These are phyloP conservation scores for Prunella vulgaris DNA, from an alignment of 257 asterid genomes.

Conservation along the genomic window DNA sequence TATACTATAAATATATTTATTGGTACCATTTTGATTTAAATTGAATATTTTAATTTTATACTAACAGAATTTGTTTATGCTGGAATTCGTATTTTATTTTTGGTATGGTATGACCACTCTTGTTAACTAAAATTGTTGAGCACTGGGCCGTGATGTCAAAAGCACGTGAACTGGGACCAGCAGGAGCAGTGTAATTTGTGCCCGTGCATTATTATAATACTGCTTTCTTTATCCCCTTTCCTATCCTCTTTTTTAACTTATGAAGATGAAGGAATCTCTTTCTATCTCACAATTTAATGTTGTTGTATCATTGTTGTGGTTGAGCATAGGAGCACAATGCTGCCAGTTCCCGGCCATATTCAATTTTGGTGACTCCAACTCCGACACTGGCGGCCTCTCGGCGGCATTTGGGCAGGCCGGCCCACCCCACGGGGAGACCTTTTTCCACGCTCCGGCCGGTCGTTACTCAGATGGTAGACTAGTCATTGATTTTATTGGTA, in stretches of 20 bases:
- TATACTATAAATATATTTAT: no score
- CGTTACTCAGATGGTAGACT: constrained; percentile 85
- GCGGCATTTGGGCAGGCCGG: constrained; percentile 91
- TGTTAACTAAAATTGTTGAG: background rate
- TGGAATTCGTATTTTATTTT: no score
- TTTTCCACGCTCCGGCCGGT: constrained; percentile 72
- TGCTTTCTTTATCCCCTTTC: no score
- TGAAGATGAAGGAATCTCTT: background rate
- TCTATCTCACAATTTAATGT: constrained; percentile 18
- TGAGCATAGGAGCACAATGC: background rate
- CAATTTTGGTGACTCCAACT: constrained; percentile 95
- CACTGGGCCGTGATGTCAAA: background rate
- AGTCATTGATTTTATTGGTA: constrained; percentile 64
- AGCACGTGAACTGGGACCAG: constrained; percentile 25
- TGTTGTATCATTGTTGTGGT: background rate
- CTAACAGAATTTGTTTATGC: no score
- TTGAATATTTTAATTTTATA: no score
- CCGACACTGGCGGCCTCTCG: constrained; percentile 96
- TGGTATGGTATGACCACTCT: no score
- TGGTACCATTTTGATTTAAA: no score
- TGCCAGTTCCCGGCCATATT: constrained; percentile 76
- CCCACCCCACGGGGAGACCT: constrained; percentile 78
- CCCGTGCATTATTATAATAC: background rate
- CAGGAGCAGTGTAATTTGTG: no score
- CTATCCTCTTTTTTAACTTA: background rate